Base-by-base conservation (phyloP, 306 rosid genomes). In the Pueraria montana region DNA sequence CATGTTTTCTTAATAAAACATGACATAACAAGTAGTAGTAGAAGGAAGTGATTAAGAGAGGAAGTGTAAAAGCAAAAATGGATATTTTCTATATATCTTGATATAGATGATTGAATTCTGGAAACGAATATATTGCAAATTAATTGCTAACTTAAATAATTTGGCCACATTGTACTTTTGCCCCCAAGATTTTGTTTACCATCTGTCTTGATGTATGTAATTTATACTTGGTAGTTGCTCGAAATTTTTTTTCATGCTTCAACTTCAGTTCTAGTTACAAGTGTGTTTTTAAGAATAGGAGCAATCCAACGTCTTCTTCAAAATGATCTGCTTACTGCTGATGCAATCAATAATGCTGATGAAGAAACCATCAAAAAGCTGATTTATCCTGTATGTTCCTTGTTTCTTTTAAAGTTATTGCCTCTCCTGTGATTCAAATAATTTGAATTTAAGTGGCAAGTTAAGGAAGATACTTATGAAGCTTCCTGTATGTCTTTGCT, bases 271-370 rank as follows among this genome's bases (percentile, higher is more conserved):
- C 11, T 24, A 79, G 70, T 85, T 50, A 90, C 84, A 34, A 84
- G 70, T 84, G 56, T 82, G 38, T 81, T 79, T 86, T 52, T 74
- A 87, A 85, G 58, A 87, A 89, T 88, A 93, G 99, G 99, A 86
- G 99, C 99, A 72, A 88, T 91, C 79, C 94, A 90, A 74, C 94
- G 99, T 62, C 97, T 96, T 71, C 97, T 89, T 72, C 89, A 96
- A 88, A 90, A 87, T 82, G 89, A n/a, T 71, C 87, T 96, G 80
- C 99, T 96, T 53, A 75, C 93, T 13, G 91, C 97, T 46, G 94
- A 91, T 48, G 90, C 94, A 72, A 88, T 96, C 80, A 90, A 88
- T 86, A 87, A 84, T 70, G 92, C 92, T 36, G 97, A 93, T 38
- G 98, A 96, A 92, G 92, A 87, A 83, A 88, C 88, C 62, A 82